Evolutionary conservation across 2,329 filamentous ascomycete species (phyloP).

Genomic region (Verticillium alfalfae): DNA sequence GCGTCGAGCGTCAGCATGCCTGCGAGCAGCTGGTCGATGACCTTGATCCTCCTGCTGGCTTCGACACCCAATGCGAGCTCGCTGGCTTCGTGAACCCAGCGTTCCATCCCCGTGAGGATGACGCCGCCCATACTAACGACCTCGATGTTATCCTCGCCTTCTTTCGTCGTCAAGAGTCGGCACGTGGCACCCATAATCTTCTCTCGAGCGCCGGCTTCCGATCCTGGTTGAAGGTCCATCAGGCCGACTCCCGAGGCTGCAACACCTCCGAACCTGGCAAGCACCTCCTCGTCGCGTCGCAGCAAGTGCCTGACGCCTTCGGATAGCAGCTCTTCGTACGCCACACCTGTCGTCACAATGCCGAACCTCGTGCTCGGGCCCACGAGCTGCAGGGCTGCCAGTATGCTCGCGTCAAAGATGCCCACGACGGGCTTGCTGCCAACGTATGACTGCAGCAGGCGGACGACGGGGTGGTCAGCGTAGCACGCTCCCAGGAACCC

Average conservation of each 20-base stretch:
- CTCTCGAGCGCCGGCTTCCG: background rate
- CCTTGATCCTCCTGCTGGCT: slow-evolving; percentile 1
- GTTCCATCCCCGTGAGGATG: slow-evolving; percentile 8
- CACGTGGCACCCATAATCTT: slow-evolving; percentile 4
- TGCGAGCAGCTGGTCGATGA: slow-evolving; percentile 8
- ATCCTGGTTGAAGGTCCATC: slow-evolving; percentile 1
- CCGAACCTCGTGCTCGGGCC: slow-evolving; percentile 3
- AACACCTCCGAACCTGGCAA: slow-evolving; percentile 7
- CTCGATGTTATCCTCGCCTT: background rate
- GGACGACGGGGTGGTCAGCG: slow-evolving; percentile 8
- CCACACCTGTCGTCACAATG: slow-evolving; percentile 7
- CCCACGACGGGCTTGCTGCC: slow-evolving; percentile 8
- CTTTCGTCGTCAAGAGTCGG: background rate
- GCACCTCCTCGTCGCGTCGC: background rate
- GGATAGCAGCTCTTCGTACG: slow-evolving; percentile 6
- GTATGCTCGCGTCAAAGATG: slow-evolving; percentile 10
- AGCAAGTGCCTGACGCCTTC: slow-evolving; percentile 2
- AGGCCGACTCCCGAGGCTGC: slow-evolving; percentile 7
- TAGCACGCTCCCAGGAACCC: slow-evolving; percentile 11
- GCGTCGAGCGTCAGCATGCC: slow-evolving; percentile 8
- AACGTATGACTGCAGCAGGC: slow-evolving; percentile 4
- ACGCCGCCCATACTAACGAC: slow-evolving; percentile 10
- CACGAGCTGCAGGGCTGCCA: slow-evolving; percentile 5
- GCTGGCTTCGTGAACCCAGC: slow-evolving; percentile 9
- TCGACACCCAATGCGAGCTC: slow-evolving; percentile 1